Evolutionary conservation across 805 yeast genomes (phyloP), one percentile per base, ranked within the genome.

Genomic region (Cyberlindnera euphorbiiphila): DNA sequence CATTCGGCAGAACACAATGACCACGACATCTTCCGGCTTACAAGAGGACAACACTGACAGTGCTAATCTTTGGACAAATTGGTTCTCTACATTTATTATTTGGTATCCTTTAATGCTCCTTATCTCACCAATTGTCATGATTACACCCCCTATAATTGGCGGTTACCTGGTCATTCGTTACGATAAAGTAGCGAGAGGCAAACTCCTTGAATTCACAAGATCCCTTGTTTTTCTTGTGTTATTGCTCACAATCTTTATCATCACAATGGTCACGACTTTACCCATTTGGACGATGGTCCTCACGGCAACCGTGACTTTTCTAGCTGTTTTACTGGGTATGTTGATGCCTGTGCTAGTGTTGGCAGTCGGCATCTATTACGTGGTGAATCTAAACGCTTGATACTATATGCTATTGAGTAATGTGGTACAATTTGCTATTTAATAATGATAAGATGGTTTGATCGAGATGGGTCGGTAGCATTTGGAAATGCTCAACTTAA

Each of bases 201-300:
- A 21, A 25, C 31, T 41, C 19, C 14, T 16, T 16, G 18, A 30
- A 9, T 19, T 18, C 3, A 13, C 30, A 21, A 15, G 42, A 21
- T 9, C 30, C 6, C 21, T 41, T 6, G 10, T 34, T n/a, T 37
- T 37, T 25, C 24, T 39, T 10, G 12, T 13, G 4, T 3, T 28
- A 1, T 22, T 39, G 25, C 9, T 30, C 8, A 3, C 14, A 3
- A 15, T 39, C 10, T 35, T 32, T 25, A 25, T 29, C 16, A 25
- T 30, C 18, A 29, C 39, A 7, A 20, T 21, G 24, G 11, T 34
- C 9, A 7, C 22, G 14, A 34, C 40, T 11, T 25, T 29, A n/a
- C 37, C 35, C 4, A 29, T 26, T 4, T 41, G 41, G 45, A 29
- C 34, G 9, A 15, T 27, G 4, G 25, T 29, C n/a, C 16, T 28